Base-by-base conservation (phyloP, 805 yeast species). In the Ogataea parapolymorpha region DNA sequence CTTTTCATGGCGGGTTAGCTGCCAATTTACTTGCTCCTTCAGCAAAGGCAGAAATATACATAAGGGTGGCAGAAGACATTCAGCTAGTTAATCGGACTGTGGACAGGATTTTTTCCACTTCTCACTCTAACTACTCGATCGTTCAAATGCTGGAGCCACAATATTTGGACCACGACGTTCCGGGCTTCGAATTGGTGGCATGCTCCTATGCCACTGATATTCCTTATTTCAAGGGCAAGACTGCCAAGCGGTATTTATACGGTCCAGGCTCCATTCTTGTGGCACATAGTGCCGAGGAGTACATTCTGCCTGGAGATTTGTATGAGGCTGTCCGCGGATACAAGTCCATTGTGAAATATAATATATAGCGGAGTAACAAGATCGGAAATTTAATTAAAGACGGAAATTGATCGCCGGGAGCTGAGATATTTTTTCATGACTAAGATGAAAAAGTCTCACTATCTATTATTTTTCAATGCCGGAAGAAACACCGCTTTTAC, bases 241-340 rank as follows among this genome's bases (percentile, higher is more conserved):
- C 44, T 68, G 27, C 55, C 33, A 62, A 60, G 39, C 60, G 72
- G 46, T 77, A 73, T 53, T 59, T 79, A 9, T 79, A 75, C 48
- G 85, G 84, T 0, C 82, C 84, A 2, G 85, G 85, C 1, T 58
- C 76, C 2, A 76, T 77, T 29, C 66, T 61, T 25, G 75, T 72
- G 15, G 82, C 82, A 1, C 82, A 77, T 48, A 68, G 44, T 22
- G 37, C 44, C 9, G 26, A 33, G 13, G 44, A 44, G 29, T 44
- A 20, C 36, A 39, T 77, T 12, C 67, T 68, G 4, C 58, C 71
- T 33, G 46, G 48, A 4, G 80, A 75, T 45, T 61, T 79, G 42
- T 46, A 58, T 10, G 63, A 61, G 16, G 75, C 79, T 13, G 70
- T 78, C 13, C 68, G 56, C 1, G 83, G 80, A 2, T 75, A 74